Conservation (phyloP, 2,329 filamentous ascomycete species). For the Ophiostoma ulmi region DNA sequence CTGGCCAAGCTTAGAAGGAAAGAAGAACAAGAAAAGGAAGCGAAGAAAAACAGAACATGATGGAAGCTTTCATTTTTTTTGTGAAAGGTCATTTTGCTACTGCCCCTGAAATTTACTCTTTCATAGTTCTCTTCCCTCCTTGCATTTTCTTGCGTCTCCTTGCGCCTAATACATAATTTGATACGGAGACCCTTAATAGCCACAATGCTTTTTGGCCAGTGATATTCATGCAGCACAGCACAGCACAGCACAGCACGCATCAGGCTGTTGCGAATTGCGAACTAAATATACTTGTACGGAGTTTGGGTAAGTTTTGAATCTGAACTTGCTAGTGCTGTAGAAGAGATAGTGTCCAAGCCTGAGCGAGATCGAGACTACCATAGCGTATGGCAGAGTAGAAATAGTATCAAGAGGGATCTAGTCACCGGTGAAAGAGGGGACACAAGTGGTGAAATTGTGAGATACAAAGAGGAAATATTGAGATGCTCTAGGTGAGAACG, state of each 20-base stretch:
- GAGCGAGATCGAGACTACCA: neutral
- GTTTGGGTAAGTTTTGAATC: neutral
- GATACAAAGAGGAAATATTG: neutral
- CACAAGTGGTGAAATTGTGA: neutral
- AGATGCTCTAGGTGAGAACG: neutral
- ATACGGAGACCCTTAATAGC: neutral
- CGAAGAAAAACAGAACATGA: slow-evolving; percentile 9
- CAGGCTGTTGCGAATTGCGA: neutral
- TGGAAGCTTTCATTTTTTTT: slow-evolving; percentile 16
- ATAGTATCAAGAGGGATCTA: neutral
- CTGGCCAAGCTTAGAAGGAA: neutral
- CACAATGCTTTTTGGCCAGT: neutral
- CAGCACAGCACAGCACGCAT: neutral
- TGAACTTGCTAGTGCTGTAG: neutral
- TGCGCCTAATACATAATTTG: neutral
- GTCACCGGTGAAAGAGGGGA: neutral
- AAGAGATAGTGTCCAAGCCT: neutral
- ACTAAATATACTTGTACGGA: neutral
- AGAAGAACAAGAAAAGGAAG: neutral
- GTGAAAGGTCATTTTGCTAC: neutral
- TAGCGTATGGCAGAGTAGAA: neutral
- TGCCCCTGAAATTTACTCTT: neutral
- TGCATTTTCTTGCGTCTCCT: neutral
- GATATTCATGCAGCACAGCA: neutral
- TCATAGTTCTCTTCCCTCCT: neutral